phyloP scores from a whole-genome alignment of 352 stramenopile genomes.

The Peronosclerospora sorghi region DNA sequence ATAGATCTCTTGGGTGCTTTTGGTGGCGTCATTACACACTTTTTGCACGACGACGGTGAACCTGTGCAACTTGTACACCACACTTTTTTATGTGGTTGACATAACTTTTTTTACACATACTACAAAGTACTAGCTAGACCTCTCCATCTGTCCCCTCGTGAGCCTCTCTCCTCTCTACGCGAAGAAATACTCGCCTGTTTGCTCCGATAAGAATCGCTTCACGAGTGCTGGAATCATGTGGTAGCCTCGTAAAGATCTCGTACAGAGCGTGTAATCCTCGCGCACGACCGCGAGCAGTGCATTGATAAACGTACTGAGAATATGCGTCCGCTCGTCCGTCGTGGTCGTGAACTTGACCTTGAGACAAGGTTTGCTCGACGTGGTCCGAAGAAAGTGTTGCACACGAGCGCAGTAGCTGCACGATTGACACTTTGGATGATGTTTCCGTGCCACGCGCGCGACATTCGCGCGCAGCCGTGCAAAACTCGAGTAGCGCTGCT shows the following conservation, averaged over 20 bases:
- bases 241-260: slow-evolving; percentile 25
- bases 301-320: slow-evolving; percentile 35
- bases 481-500: slow-evolving; percentile 61
- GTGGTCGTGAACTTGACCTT: slow-evolving; percentile 40
- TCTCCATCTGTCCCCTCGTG: no score
- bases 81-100: no score
- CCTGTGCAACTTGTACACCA: no score
- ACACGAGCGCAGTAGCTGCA: slow-evolving; percentile 41
- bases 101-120: no score
- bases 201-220: slow-evolving; percentile 36
- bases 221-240: slow-evolving; percentile 36
- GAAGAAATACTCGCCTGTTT: slow-evolving; percentile 38
- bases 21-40: no score
- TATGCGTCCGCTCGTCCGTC: slow-evolving; percentile 30
- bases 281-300: slow-evolving; percentile 22
- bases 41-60: no score
- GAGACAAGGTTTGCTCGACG: slow-evolving; percentile 29
- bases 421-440: slow-evolving; percentile 28
- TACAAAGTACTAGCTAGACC: no score
- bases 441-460: slow-evolving; percentile 33
- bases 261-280: slow-evolving; percentile 21
- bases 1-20: no score
- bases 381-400: slow-evolving; percentile 31
- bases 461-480: slow-evolving; percentile 35
- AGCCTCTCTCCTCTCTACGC: no score